Evolutionary conservation across 345 rosid species (phyloP), one percentile per base, ranked within the genome.

Genomic region (Iberis pinnata): DNA sequence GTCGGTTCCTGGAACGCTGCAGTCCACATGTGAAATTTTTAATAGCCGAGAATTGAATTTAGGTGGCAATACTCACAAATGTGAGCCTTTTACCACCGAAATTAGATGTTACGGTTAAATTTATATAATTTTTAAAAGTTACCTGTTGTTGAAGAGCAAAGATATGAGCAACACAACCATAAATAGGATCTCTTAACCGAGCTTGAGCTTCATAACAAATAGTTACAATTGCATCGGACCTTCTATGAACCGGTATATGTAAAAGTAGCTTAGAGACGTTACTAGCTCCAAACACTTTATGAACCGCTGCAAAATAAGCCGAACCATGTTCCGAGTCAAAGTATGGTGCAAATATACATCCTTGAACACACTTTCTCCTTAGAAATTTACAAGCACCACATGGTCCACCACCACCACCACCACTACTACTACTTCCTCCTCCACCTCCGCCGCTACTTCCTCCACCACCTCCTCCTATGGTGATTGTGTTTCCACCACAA

Each of bases 341-440:
- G 52, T 86, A 79, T 0, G 96, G 97, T 0, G 94, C 90, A 51
- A 86, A 86, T 27, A 84, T 77, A 60, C 97, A 89, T 3, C 88
- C 90, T 0, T 72, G 78, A 5, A 84, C 78, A 53, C 97, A 89
- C 69, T 86, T 89, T 60, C 90, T 74, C 49, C 94, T 58, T 33
- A 89, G 72, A 53, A 86, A 83, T 68, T 86, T 86, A 78, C 96
- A 89, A 50, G 97, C 97, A 24, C 94, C 96, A 33, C 94, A 78
- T 49, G 97, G 95, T 11, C 89, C 88, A 9, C 70, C 36, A 43
- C 78, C 48, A 3, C 76, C 55, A 12, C 81, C 49, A 0, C 73
- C 18, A 20, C 71, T 38, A 2, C 69, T 11, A 47, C 75, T 44
- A n/a, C 70, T 63, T 0, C 70, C 53, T 0, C 70, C 33, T 11